phyloP scores from a whole-genome alignment of 2,329 filamentous ascomycete species.

The Aspergillus latus region DNA sequence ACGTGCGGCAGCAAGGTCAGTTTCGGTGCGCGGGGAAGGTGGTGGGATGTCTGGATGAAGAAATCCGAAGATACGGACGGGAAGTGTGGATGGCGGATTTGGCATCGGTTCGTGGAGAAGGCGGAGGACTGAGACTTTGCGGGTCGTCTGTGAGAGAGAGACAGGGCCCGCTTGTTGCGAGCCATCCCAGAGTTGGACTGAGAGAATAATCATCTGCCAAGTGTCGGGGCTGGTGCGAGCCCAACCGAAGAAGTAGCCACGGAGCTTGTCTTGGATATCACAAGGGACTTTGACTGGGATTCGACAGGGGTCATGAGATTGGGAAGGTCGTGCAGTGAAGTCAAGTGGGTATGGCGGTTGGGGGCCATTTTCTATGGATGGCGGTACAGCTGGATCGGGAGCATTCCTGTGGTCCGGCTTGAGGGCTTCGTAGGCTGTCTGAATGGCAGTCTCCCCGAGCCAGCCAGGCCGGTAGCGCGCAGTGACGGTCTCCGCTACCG shows the following conservation, averaged over 20 bases:
- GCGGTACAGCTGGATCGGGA: constrained; percentile 3
- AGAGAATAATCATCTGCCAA: constrained; percentile 63
- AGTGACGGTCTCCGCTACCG: constrained; percentile 28
- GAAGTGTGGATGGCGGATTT: constrained; percentile 34
- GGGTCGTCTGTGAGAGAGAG: constrained; percentile 51
- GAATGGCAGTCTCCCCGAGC: constrained; percentile 32
- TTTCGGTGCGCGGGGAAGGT: constrained; percentile 6
- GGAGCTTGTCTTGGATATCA: constrained; percentile 54
- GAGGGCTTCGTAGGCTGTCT: constrained; percentile 34
- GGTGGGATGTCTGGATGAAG: constrained; percentile 44
- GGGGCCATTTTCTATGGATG: constrained; percentile 31
- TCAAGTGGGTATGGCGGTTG: constrained; percentile 32
- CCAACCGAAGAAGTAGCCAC: constrained; percentile 68
- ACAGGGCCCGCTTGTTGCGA: constrained; percentile 46
- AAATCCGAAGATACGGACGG: constrained; percentile 62
- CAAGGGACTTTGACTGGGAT: constrained; percentile 51
- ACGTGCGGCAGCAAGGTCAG: constrained; percentile 37
- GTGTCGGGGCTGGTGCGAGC: constrained; percentile 44
- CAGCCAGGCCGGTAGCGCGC: constrained; percentile 31
- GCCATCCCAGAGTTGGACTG: constrained; percentile 47
- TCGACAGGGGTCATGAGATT: constrained; percentile 27
- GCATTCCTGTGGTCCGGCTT: constrained; percentile 25
- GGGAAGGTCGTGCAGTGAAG: constrained; percentile 44
- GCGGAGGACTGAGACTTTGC: constrained; percentile 46
- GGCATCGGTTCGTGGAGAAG: constrained; percentile 28